Evolutionary conservation across 179 eudicot genomes (phyloP), one percentile per base, ranked within the genome.

Genomic region (Actinidia polygama): DNA sequence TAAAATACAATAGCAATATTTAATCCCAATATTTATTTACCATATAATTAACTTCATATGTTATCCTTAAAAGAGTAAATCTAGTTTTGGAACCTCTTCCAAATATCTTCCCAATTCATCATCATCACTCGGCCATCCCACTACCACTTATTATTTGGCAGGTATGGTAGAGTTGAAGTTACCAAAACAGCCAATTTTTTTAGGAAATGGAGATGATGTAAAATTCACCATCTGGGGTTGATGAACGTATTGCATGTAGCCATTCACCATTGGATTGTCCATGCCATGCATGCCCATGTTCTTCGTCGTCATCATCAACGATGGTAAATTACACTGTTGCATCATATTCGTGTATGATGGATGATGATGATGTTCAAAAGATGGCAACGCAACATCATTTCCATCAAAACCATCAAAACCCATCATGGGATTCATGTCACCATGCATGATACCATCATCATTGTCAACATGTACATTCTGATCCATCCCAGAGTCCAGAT

Each of bases 321-420:
- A 61, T 55, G 85, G 82, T 63, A 77, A 85, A 82, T 57, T 67
- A 75, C 82, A 81, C 51, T 81, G 58, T 11, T 80, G 83, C 8
- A 78, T 68, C 83, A 85, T 30, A 30, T 30, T 83, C 69, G 67
- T 63, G 36, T 85, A 80, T 44, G 86, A 59, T 78, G 84, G 71
- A 7, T 79, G 77, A 18, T 79, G 83, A 83, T 83, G 83, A 72
- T 87, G 87, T 15, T 84, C 85, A 77, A 75, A 81, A 76, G 73
- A 79, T 51, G 85, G 72, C 68, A 66, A 44, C 53, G 58, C 80
- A 64, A 51, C 68, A 47, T 80, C 76, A 40, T 83, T 82, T 71
- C 80, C 79, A 40, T 55, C 23, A 30, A 74, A 67, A 64, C 80
- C 83, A 47, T 66, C 54, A 62, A 83, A 74, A 16, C 80, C 86